Evolutionary conservation across 495 filamentous ascomycete genomes (phyloP).

Genomic region (Penicillium odoratum): DNA sequence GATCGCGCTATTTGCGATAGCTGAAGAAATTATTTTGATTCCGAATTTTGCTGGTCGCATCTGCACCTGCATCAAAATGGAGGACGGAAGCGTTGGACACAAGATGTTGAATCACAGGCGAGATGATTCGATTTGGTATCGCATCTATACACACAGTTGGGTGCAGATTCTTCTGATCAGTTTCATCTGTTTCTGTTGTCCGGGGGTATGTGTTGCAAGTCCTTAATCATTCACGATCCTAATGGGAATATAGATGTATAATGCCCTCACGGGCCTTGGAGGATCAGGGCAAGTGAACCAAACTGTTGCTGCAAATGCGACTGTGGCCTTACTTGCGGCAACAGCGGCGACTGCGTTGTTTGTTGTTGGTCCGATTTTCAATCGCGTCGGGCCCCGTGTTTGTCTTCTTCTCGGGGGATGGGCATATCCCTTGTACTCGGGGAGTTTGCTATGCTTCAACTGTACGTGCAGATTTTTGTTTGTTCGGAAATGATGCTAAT

Average conservation of each 20-base stretch:
- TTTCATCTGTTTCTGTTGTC: constrained; percentile 80
- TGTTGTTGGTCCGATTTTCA: constrained; percentile 44
- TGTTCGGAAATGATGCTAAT: constrained; percentile 4
- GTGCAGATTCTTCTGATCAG: constrained; percentile 48
- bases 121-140: constrained; percentile 16
- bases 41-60: neutral
- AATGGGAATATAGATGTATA: constrained; percentile 57
- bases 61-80: constrained; percentile 10
- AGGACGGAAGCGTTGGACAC: constrained; percentile 9
- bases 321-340: constrained; percentile 39
- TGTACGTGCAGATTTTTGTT: constrained; percentile 15
- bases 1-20: neutral
- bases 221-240: neutral
- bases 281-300: constrained; percentile 52
- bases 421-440: constrained; percentile 45
- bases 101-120: neutral
- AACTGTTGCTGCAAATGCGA: constrained; percentile 44
- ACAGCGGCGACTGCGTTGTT: constrained; percentile 44
- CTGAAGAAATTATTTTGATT: neutral
- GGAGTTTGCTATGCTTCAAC: constrained; percentile 43
- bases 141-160: constrained; percentile 38
- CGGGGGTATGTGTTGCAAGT: constrained; percentile 44
- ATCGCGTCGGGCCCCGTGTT: constrained; percentile 40
- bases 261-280: constrained; percentile 61
- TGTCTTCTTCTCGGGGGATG: constrained; percentile 45